Percentiles rank a stretch among this genome's conserved stretches.
phyloP scores from a whole-genome alignment of 306 rosid genomes.

The Quillaja saponaria region DNA sequence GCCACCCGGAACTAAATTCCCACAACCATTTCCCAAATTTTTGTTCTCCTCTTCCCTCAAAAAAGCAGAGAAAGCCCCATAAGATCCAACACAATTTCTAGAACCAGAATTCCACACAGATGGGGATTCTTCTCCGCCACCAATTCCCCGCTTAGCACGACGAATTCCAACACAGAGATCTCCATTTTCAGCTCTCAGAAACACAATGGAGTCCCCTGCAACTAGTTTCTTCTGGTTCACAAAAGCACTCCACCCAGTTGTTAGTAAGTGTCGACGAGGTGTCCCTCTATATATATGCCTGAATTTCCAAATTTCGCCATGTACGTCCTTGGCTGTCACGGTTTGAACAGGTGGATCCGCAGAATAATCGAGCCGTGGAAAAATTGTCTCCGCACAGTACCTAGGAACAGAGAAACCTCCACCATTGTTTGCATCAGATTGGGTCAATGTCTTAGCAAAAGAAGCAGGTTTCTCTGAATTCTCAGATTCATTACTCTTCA shows the following conservation, averaged over 20 bases:
- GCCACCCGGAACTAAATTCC: slow-evolving; percentile 39
- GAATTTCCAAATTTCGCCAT: slow-evolving; percentile 89
- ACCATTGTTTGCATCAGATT: slow-evolving; percentile 96
- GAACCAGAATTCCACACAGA: slow-evolving; percentile 67
- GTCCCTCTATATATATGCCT: slow-evolving; percentile 94
- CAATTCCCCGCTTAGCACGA: slow-evolving; percentile 68
- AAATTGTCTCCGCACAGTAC: slow-evolving; percentile 93
- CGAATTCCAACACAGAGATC: slow-evolving; percentile 86
- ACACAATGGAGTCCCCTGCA: slow-evolving; percentile 95
- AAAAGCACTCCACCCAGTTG: slow-evolving; percentile 96
- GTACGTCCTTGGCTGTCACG: slow-evolving; percentile 83
- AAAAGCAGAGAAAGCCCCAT: slow-evolving; percentile 60
- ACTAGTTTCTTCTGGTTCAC: slow-evolving; percentile 96
- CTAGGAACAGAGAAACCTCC: slow-evolving; percentile 97
- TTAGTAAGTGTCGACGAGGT: slow-evolving; percentile 85
- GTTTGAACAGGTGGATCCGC: slow-evolving; percentile 98
- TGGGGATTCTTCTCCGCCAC: slow-evolving; percentile 45
- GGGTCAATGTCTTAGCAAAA: slow-evolving; percentile 90
- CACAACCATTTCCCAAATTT: slow-evolving; percentile 48
- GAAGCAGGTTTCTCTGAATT: slow-evolving; percentile 75
- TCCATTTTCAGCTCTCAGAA: slow-evolving; percentile 71
- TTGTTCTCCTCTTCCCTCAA: slow-evolving; percentile 63
- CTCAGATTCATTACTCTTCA: slow-evolving; percentile 40
- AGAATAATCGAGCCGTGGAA: slow-evolving; percentile 82
- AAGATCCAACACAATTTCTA: slow-evolving; percentile 39